phyloP scores from a whole-genome alignment of 2,329 filamentous ascomycete species.

The Knoxdaviesia proteae region DNA sequence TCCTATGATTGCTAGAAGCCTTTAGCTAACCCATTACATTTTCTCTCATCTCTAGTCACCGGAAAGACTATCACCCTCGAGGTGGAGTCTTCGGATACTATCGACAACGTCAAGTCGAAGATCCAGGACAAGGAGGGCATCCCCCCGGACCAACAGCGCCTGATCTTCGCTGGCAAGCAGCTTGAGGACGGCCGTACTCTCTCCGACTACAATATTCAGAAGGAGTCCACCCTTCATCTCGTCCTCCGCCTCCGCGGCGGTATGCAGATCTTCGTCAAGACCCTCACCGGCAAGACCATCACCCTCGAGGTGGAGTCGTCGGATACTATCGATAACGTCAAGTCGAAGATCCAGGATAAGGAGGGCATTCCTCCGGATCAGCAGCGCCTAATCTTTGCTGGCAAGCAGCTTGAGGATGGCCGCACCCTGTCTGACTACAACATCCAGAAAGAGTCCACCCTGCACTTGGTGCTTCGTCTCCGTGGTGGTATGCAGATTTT shows the following conservation, averaged over 20 bases:
- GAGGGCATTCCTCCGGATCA: slow-evolving; percentile 89
- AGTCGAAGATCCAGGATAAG: slow-evolving; percentile 83
- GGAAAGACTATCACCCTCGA: slow-evolving; percentile 70
- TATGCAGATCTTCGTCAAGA: slow-evolving; percentile 62
- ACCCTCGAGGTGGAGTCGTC: slow-evolving; percentile 77
- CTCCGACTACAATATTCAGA: slow-evolving; percentile 52
- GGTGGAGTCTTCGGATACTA: slow-evolving; percentile 75
- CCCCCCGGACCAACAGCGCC: slow-evolving; percentile 79
- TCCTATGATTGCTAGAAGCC: not conserved
- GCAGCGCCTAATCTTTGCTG: slow-evolving; percentile 81
- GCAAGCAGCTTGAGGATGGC: slow-evolving; percentile 84
- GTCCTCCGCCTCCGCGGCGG: slow-evolving; percentile 50
- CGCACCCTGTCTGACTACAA: slow-evolving; percentile 46
- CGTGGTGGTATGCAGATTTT: slow-evolving; percentile 49
- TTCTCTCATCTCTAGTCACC: slow-evolving; percentile 32
- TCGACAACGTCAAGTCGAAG: slow-evolving; percentile 87
- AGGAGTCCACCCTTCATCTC: slow-evolving; percentile 27
- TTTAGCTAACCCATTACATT: too few species aligned
- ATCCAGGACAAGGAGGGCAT: slow-evolving; percentile 91
- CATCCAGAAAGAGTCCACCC: slow-evolving; percentile 44
- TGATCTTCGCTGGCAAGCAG: slow-evolving; percentile 89
- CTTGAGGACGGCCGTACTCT: slow-evolving; percentile 81
- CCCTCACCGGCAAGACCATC: slow-evolving; percentile 78
- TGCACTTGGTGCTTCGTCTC: slow-evolving; percentile 57
- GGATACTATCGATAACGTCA: slow-evolving; percentile 88